A percentile compares a stretch with the other conserved stretches of the same genome.
These are phyloP conservation scores for Melaleuca alternifolia DNA, from an alignment of 345 rosid species.

Conservation along the genomic window DNA sequence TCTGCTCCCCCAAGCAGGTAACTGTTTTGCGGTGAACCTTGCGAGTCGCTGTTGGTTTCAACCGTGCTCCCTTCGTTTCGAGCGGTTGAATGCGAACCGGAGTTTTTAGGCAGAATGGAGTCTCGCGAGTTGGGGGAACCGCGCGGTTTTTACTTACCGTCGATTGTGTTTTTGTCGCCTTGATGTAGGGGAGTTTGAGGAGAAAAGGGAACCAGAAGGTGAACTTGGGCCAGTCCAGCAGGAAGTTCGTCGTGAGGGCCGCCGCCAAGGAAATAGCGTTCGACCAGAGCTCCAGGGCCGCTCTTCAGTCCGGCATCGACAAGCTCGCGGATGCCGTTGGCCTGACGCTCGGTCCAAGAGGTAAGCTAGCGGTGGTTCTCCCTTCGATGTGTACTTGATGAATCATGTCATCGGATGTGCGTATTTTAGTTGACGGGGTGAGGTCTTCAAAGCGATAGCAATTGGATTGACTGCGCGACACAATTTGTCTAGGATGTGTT, in stretches of 20 bases:
- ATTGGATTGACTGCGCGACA: neutral
- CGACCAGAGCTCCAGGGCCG: constrained; percentile 70
- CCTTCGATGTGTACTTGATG: neutral
- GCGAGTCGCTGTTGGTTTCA: neutral
- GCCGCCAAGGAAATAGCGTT: constrained; percentile 82
- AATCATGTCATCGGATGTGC: neutral
- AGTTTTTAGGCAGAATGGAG: neutral
- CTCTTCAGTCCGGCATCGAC: constrained; percentile 89
- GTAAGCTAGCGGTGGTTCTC: constrained; percentile 16
- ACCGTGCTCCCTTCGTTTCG: neutral
- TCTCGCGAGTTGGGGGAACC: neutral
- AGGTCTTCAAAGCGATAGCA: neutral
- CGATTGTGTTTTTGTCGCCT: neutral
- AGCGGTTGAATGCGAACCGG: neutral
- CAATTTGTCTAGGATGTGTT: neutral
- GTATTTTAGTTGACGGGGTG: neutral
- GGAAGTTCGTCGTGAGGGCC: constrained; percentile 64
- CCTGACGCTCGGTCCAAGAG: constrained; percentile 97
- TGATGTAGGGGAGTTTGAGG: constrained; percentile 32
- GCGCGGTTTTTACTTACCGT: neutral
- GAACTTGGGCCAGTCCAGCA: constrained; percentile 30
- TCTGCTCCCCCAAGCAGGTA: constrained; percentile 74
- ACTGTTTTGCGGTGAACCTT: neutral
- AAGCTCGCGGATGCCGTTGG: constrained; percentile 93
- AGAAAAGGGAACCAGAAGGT: constrained; percentile 49